Evolutionary conservation across 805 yeast species (phyloP), one percentile per base, ranked within the genome.

Genomic region (Scheffersomyces ergatensis): DNA sequence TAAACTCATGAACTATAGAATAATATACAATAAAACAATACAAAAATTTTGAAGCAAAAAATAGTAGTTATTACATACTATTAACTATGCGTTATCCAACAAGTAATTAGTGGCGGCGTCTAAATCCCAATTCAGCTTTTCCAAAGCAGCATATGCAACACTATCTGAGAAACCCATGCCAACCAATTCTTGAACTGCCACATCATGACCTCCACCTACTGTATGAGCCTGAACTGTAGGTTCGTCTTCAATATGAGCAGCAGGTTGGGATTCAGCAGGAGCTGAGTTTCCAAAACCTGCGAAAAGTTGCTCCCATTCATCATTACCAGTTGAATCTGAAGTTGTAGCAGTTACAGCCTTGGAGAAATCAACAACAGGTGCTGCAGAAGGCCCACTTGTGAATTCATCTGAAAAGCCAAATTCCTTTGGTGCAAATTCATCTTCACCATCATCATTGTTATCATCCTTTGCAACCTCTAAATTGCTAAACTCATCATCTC

Each of bases 241-340:
- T n/a, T n/a, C n/a, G n/a, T n/a, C n/a, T 9, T 21, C 24, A 9
- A 13, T 7, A 7, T 11, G 15, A 14, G 9, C 9, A 14, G 12
- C 18, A 3, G 44, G 38, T 17, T 41, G 8, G 8, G 18, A 16
- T 14, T 29, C 32, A 4, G 45, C 43, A 37, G 46, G 49, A 4
- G 57, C 54, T 2, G 51, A 36, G 45, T 83, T 84, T 14, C 92
- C 90, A 58, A 87, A 85, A 0, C 95, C 96, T 3, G 95, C 92
- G 67, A 89, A 89, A 19, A 89, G 75, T 64, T 88, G 90, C 55
- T 89, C 96, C 97, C 97, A 89, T 60, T 89, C 97, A 54, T 88
- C 95, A 39, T 72, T 76, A 23, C 65, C 44, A 54, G 62, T 45
- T 3, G 23, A 30, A 17, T 27, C 5, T 31, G 53, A 26, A 15